phyloP scores from a whole-genome alignment of 2,329 filamentous ascomycete genomes.

The Ophiostoma sp. region DNA sequence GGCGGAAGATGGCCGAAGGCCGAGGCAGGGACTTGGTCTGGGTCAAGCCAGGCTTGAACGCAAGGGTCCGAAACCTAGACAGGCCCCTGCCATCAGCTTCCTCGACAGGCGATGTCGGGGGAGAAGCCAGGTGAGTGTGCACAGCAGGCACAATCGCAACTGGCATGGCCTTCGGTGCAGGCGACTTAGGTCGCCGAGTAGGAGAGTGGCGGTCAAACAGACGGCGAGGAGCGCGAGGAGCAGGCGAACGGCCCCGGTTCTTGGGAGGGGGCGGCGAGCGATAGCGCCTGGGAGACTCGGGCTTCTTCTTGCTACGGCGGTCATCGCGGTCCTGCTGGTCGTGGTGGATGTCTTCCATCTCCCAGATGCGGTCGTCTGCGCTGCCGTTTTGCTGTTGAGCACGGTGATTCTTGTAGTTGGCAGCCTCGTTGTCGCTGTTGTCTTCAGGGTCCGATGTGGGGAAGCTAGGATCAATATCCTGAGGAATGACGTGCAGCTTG shows the following conservation, averaged over 20 bases:
- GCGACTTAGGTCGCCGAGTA: conserved; percentile 58
- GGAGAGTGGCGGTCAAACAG: conserved; percentile 66
- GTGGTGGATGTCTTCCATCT: conserved; percentile 61
- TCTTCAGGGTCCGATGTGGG: conserved; percentile 89
- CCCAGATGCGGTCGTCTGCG: conserved; percentile 58
- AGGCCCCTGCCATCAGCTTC: conserved; percentile 37
- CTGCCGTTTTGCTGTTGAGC: conserved; percentile 42
- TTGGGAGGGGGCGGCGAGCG: conserved; percentile 52
- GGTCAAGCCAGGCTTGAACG: conserved; percentile 59
- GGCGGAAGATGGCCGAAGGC: conserved; percentile 63
- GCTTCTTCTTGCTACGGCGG: conserved; percentile 47
- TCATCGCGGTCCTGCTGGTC: conserved; percentile 50
- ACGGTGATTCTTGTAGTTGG: conserved; percentile 17
- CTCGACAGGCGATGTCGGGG: conserved; percentile 39
- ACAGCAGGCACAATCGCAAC: conserved; percentile 27
- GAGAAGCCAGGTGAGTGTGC: conserved; percentile 38
- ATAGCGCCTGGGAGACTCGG: conserved; percentile 56
- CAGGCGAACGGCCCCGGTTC: conserved; percentile 49
- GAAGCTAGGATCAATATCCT: conserved; percentile 96
- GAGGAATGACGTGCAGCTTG: conserved; percentile 79
- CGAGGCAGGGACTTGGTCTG: conserved; percentile 84
- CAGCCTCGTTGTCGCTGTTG: conserved; percentile 66
- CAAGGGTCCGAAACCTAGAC: conserved; percentile 40
- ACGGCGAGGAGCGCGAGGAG: conserved; percentile 52
- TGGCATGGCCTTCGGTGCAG: conserved; percentile 43